These are phyloP conservation scores for Eucalyptus pauciflora DNA, from an alignment of 345 rosid genomes.

Conservation along the genomic window DNA sequence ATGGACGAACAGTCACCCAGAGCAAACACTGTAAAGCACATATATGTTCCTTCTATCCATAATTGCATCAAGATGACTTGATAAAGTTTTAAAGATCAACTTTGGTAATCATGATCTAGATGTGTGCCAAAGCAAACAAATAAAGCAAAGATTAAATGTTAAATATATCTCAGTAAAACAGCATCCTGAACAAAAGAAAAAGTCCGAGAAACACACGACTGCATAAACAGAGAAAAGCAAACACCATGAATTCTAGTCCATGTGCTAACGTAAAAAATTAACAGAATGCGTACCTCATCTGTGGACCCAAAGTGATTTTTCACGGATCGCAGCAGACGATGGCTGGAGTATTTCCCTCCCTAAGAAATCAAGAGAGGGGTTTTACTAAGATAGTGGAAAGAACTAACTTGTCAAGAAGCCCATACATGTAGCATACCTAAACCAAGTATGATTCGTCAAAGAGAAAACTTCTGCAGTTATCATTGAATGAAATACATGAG, in stretches of 20 bases:
- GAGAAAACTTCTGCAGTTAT: not conserved
- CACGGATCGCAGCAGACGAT: conserved; percentile 83
- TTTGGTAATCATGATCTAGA: not conserved
- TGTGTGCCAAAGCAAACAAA: not conserved
- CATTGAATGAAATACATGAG: not conserved
- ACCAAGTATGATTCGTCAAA: not conserved
- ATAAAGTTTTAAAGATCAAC: not conserved
- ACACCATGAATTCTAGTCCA: not conserved
- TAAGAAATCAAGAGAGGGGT: not conserved
- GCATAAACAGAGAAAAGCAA: not conserved
- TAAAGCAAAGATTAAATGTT: not conserved
- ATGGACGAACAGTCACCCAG: not conserved
- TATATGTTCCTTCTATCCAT: not conserved
- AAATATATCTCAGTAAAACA: not conserved
- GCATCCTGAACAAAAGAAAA: not conserved
- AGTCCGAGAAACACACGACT: not conserved
- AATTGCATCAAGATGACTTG: not conserved
- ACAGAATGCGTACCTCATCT: conserved; percentile 49
- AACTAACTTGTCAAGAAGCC: not conserved
- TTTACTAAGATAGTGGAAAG: not conserved
- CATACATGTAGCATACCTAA: not conserved
- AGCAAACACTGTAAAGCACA: not conserved
- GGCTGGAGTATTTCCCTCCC: conserved; percentile 75
- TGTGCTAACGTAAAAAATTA: not conserved
- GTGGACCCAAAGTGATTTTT: conserved; percentile 94